Evolutionary conservation across 139 green algal species (phyloP).

Genomic region (Chlorella sp.): DNA sequence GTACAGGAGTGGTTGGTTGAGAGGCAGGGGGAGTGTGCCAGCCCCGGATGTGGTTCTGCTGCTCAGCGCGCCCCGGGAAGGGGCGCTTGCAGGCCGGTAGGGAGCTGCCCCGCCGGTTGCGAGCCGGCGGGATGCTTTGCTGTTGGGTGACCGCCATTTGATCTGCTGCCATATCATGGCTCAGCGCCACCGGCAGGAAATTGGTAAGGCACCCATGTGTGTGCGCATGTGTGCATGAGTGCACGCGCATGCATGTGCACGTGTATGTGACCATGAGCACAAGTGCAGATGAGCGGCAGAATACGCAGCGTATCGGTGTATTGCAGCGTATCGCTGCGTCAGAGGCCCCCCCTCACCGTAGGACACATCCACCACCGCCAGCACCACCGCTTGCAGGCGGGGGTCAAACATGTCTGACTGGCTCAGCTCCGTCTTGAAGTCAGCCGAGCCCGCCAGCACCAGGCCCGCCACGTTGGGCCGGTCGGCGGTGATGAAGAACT

Average conservation of each 20-base stretch:
- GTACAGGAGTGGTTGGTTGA: no score
- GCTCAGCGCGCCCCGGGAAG: background rate
- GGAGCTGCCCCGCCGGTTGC: constrained; percentile 5
- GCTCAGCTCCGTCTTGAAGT: constrained; percentile 98
- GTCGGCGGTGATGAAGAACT: constrained; percentile 95
- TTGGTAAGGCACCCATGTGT: constrained; percentile 72
- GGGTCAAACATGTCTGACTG: constrained; percentile 98
- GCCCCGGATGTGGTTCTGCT: constrained; percentile 10
- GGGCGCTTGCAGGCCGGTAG: background rate
- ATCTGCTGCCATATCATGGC: constrained; percentile 66
- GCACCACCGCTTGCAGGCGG: constrained; percentile 88
- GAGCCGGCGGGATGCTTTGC: constrained; percentile 32
- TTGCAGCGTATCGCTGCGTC: no score
- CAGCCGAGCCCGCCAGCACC: constrained; percentile 94
- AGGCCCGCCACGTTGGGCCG: constrained; percentile 95
- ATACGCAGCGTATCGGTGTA: no score
- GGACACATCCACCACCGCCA: constrained; percentile 97
- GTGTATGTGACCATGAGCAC: background rate
- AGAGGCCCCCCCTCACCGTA: constrained; percentile 83
- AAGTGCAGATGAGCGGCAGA: no score
- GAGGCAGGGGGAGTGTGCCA: background rate
- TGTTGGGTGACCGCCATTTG: constrained; percentile 78
- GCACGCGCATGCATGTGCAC: background rate
- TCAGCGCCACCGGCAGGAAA: constrained; percentile 62
- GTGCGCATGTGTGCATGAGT: background rate